Evolutionary conservation across 495 filamentous ascomycete genomes (phyloP).

Genomic region (Rusavskia elegans): DNA sequence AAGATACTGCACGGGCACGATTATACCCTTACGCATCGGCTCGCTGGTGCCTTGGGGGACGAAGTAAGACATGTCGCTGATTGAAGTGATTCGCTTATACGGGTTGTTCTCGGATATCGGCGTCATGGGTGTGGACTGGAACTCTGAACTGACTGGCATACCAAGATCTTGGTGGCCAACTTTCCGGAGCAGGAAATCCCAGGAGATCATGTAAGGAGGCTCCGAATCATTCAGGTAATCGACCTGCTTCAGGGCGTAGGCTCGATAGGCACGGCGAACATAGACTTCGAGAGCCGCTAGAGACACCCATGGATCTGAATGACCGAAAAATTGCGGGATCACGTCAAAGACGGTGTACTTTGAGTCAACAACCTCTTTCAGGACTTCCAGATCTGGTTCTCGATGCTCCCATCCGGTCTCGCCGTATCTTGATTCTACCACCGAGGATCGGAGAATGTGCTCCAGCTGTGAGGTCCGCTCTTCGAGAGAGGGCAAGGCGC

Average conservation of each 20-base stretch:
- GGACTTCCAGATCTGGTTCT: conserved; percentile 66
- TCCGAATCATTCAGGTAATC: conserved; percentile 72
- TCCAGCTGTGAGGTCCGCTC: conserved; percentile 95
- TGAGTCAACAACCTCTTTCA: conserved; percentile 96
- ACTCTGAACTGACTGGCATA: conserved; percentile 52
- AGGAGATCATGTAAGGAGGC: conserved; percentile 66
- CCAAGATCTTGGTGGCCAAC: conserved; percentile 81
- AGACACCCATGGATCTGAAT: conserved; percentile 89
- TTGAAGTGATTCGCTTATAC: conserved; percentile 75
- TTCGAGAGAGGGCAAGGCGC: conserved; percentile 85
- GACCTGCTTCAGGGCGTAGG: conserved; percentile 75
- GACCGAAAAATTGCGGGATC: conserved; percentile 80
- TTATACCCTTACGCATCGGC: conserved; percentile 79
- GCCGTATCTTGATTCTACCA: conserved; percentile 92
- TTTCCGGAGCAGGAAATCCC: conserved; percentile 92
- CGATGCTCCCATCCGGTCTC: conserved; percentile 96
- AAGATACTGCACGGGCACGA: conserved; percentile 80
- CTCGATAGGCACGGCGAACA: conserved; percentile 89
- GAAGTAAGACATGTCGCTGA: conserved; percentile 90
- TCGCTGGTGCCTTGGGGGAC: conserved; percentile 50
- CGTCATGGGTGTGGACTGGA: conserved; percentile 74
- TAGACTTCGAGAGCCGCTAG: conserved; percentile 91
- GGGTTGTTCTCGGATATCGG: conserved; percentile 42
- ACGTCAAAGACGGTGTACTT: conserved; percentile 98
- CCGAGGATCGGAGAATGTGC: conserved; percentile 90